Conservation (phyloP, 495 filamentous ascomycete genomes). For the Penicillium lividum region DNA sequence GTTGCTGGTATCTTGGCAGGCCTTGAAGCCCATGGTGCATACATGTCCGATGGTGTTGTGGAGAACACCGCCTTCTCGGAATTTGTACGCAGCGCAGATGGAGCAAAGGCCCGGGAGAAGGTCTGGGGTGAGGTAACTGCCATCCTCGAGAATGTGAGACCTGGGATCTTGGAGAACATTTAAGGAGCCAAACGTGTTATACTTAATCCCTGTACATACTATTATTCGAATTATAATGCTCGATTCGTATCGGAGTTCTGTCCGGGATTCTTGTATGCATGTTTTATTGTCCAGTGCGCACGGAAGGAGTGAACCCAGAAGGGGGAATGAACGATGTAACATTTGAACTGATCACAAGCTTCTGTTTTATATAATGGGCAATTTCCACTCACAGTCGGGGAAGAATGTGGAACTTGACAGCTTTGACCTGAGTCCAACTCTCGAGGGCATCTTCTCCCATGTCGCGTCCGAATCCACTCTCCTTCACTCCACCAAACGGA, state of each 20-base stretch:
- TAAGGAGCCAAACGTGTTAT: neutral
- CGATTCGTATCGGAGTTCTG: too few relatives aligned
- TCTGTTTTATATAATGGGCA: neutral
- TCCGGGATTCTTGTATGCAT: too few relatives aligned
- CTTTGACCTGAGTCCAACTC: constrained; percentile 29
- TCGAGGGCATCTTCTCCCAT: constrained; percentile 35
- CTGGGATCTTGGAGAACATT: constrained; percentile 33
- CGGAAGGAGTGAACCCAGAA: too few relatives aligned
- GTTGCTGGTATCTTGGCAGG: constrained; percentile 40
- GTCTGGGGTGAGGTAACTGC: constrained; percentile 54
- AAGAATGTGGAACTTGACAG: constrained; percentile 28
- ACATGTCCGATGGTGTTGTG: constrained; percentile 38
- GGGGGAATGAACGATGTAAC: neutral
- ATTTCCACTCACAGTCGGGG: constrained; percentile 15
- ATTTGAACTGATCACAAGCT: neutral
- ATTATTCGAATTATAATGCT: neutral
- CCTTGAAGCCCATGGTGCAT: constrained; percentile 48
- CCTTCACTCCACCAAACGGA: constrained; percentile 57
- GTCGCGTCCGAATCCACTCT: constrained; percentile 56
- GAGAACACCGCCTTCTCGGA: constrained; percentile 26
- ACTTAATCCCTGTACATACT: neutral
- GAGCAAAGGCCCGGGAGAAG: constrained; percentile 44
- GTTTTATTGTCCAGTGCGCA: too few relatives aligned
- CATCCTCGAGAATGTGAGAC: constrained; percentile 50
- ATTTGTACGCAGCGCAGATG: constrained; percentile 42